A percentile compares a stretch with the other conserved stretches of the same genome.
Evolutionary conservation across 2,329 filamentous ascomycete species (phyloP).

Genomic region (Torrubiella hemipterigena): DNA sequence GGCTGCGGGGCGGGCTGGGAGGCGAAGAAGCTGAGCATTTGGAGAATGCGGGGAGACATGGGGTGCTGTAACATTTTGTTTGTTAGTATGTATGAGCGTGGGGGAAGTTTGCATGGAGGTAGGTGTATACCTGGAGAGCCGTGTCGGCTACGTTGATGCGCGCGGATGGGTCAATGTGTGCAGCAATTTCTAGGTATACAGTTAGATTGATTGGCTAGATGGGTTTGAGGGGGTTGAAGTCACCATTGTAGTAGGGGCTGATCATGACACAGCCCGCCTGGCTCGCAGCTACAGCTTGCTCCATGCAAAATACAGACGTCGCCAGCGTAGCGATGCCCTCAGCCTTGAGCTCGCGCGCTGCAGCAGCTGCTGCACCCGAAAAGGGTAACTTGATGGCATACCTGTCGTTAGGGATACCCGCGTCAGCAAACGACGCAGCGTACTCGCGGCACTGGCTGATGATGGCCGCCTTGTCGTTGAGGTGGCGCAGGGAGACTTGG

Average conservation of each 20-base stretch:
- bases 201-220: too few relatives aligned
- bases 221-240: too few relatives aligned
- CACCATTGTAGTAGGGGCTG: conserved; percentile 13
- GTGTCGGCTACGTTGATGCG: conserved; percentile 6
- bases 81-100: background rate
- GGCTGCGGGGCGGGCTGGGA: conserved; percentile 8
- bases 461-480: conserved; percentile 8
- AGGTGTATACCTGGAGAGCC: conserved; percentile 8
- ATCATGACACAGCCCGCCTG: conserved; percentile 12
- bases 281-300: conserved; percentile 13
- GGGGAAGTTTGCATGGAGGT: too few relatives aligned
- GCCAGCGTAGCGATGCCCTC: conserved; percentile 13
- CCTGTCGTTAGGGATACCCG: conserved; percentile 9
- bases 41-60: conserved; percentile 10
- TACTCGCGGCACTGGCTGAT: conserved; percentile 10
- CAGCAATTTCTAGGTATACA: conserved; percentile 10
- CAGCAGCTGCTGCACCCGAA: conserved; percentile 10
- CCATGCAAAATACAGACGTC: conserved; percentile 11
- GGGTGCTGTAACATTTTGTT: conserved; percentile 5
- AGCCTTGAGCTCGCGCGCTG: conserved; percentile 7
- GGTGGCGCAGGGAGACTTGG: conserved; percentile 10
- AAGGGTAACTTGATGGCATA: conserved; percentile 13
- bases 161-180: conserved; percentile 8
- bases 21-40: conserved; percentile 9
- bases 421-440: conserved; percentile 8